These are phyloP conservation scores for Mycena metata DNA, from an alignment of 768 basidiomycete genomes.

Conservation along the genomic window DNA sequence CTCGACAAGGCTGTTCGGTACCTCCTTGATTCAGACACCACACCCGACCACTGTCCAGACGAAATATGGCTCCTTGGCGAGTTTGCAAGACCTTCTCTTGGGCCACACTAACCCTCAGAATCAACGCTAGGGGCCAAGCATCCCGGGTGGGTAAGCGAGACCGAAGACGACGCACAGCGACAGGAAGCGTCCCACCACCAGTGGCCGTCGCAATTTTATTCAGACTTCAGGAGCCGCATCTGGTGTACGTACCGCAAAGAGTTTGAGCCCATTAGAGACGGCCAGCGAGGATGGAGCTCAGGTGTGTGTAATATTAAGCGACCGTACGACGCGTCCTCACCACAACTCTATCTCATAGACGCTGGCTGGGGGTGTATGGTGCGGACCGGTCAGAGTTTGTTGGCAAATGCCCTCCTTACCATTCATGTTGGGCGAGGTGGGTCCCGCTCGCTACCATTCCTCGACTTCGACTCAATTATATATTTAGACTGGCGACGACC, in stretches of 20 bases:
- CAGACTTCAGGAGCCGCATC: constrained; percentile 42
- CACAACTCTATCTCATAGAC: constrained; percentile 52
- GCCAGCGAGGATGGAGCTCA: constrained; percentile 85
- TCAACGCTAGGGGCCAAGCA: constrained; percentile 21
- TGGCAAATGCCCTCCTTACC: constrained; percentile 84
- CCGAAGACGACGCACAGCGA: constrained; percentile 14
- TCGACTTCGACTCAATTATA: not conserved
- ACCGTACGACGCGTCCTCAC: too few species aligned
- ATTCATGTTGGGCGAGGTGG: constrained; percentile 82
- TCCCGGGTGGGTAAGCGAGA: constrained; percentile 29
- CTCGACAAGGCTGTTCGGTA: constrained; percentile 19
- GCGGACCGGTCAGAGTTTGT: constrained; percentile 85
- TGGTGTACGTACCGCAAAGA: constrained; percentile 55
- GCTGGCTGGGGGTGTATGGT: constrained; percentile 95
- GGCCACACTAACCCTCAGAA: constrained; percentile 2
- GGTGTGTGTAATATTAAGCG: too few species aligned
- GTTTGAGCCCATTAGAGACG: constrained; percentile 70
- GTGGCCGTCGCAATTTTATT: constrained; percentile 36
- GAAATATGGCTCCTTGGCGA: constrained; percentile 35
- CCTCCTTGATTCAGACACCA: constrained; percentile 30
- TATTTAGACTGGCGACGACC: constrained; percentile 87
- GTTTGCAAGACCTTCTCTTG: constrained; percentile 38
- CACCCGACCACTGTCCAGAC: constrained; percentile 21
- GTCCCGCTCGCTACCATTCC: constrained; percentile 41
- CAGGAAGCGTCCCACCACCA: constrained; percentile 30